Base-by-base conservation (phyloP, 148 eudicot species). In the Linanthus parryae region DNA sequence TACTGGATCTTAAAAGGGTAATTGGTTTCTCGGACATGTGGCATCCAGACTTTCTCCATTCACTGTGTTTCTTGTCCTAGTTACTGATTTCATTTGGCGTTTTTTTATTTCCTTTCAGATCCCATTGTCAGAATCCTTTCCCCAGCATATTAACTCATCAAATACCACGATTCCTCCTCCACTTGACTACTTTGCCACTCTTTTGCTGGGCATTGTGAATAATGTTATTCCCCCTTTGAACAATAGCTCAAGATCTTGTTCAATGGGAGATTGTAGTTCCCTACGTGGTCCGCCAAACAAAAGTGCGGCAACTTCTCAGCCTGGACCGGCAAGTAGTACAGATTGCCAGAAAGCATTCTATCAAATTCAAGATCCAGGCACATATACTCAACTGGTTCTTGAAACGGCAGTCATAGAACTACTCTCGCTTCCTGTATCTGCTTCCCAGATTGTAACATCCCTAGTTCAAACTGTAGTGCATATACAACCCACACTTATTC, bases 351-450 rank as follows among this genome's bases (percentile, higher is more conserved):
- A 82, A 65, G 78, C 94, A 42, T 92, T 84, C 71, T 82, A 92
- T 68, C 96, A 92, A 60, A 73, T 84, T 55, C 99, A 88, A 65
- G 99, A 92, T 60, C 99, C 99, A 35, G 99, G 99, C 58, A 92
- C 96, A 28, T 57, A 79, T 64, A 80, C 99, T 8, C 99, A 92
- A 68, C 77, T 92, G 44, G 67, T 84, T 65, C 95, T 92, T 41
- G 99, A 92, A 74, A 92, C 99, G 37, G 96, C 88, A 26, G 96
- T 92, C 12, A 92, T 92, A 59, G 99, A 92, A 71, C 55, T 92
- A 49, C 87, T 92, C 19, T 87, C 96, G 24, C 94, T 92, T 56
- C 99, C 99, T 15, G 68, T 77, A 52, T 61, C 99, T 41, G 79
- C 94, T 39, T 66, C 95, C n/a, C 91, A 87, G 48, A 79, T 82